phyloP scores from a whole-genome alignment of 192 early-diverging fungal species.

The Coemansia reversa region DNA sequence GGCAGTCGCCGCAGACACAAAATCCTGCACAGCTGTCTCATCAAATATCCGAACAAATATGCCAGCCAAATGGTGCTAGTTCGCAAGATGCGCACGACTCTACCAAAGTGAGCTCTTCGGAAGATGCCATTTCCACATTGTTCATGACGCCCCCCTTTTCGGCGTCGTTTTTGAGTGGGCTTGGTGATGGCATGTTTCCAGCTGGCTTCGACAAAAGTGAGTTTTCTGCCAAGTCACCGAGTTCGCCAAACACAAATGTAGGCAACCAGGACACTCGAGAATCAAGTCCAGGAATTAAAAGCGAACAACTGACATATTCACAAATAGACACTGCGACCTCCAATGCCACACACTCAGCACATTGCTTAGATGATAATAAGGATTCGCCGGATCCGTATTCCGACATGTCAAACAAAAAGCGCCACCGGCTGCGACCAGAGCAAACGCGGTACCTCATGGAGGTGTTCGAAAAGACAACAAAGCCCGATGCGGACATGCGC shows the following conservation, averaged over 20 bases:
- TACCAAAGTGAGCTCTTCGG: background rate
- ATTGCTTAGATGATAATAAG: background rate
- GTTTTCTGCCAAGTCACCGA: background rate
- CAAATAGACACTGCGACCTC: background rate
- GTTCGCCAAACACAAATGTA: background rate
- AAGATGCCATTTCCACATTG: background rate
- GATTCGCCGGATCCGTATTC: slow-evolving; percentile 23
- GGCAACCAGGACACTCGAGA: background rate
- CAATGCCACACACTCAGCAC: background rate
- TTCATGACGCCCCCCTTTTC: background rate
- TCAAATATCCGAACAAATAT: background rate
- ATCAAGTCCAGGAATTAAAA: background rate
- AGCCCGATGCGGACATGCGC: slow-evolving; percentile 66
- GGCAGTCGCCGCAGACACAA: slow-evolving; percentile 39
- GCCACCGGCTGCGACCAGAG: slow-evolving; percentile 66
- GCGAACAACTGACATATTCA: background rate
- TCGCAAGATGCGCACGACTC: background rate
- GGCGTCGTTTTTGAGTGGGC: background rate
- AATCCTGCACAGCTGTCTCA: slow-evolving; percentile 5
- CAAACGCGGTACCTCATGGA: slow-evolving; percentile 64
- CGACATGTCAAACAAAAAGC: slow-evolving; percentile 55
- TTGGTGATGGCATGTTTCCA: background rate
- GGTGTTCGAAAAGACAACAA: slow-evolving; percentile 61
- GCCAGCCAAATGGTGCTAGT: background rate
- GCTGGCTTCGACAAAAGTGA: background rate